These are phyloP conservation scores for Picocystis sp. DNA, from an alignment of 163 green algal genomes.

Conservation along the genomic window DNA sequence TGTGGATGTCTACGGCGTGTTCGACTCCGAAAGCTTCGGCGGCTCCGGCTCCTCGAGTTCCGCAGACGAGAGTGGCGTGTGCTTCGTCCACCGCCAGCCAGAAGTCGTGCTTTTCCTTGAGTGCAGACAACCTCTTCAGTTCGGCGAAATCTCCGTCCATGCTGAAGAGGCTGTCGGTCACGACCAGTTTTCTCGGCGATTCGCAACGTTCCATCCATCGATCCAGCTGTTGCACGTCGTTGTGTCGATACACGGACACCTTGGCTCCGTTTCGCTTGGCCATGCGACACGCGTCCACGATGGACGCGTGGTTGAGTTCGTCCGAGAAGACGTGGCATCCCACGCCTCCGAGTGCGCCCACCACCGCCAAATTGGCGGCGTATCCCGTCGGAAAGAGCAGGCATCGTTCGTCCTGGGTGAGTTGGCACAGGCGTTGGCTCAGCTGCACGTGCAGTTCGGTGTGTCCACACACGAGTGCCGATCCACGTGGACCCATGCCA, in stretches of 20 bases:
- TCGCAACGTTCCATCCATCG: conserved; percentile 6
- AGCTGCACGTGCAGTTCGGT: conserved; percentile 52
- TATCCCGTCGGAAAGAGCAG: conserved; percentile 83
- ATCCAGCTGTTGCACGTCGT: conserved; percentile 73
- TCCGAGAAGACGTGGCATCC: conserved; percentile 64
- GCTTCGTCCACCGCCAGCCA: conserved; percentile 86
- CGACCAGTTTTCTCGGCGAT: conserved; percentile 38
- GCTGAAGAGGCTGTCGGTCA: conserved; percentile 82
- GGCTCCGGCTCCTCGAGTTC: conserved; percentile 20
- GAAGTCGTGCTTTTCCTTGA: conserved; percentile 55
- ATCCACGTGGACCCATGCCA: conserved; percentile 54
- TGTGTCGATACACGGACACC: conserved; percentile 71
- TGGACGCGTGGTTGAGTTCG: conserved; percentile 91
- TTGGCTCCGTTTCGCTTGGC: conserved; percentile 14
- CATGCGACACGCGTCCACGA: conserved; percentile 77
- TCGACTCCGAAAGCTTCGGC: conserved; percentile 33
- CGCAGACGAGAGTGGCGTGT: conserved; percentile 80
- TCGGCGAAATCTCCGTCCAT: conserved; percentile 96
- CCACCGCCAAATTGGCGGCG: conserved; percentile 66
- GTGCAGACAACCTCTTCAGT: conserved; percentile 40
- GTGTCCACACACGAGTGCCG: conserved; percentile 67
- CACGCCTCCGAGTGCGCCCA: conserved; percentile 29
- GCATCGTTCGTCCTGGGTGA: conserved; percentile 51
- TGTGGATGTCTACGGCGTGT: conserved; percentile 60
- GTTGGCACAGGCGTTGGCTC: conserved; percentile 45